Percentiles rank a stretch among this genome's conserved stretches.
These are phyloP conservation scores for Candida ipomoeae DNA, from an alignment of 805 yeast species.

Conservation along the genomic window DNA sequence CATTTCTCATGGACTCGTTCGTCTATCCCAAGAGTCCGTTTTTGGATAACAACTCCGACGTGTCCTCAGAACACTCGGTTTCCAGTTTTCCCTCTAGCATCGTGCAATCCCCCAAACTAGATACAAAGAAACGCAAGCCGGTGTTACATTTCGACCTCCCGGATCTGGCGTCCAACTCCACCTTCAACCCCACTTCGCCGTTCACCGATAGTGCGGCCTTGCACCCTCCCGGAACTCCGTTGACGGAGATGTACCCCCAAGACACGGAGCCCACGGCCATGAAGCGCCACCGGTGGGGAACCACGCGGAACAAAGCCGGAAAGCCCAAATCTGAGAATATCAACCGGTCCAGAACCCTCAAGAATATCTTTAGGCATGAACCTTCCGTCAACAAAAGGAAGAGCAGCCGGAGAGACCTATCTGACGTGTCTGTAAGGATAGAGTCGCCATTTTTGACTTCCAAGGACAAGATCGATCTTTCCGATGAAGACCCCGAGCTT, in stretches of 20 bases:
- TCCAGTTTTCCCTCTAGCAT: constrained; percentile 7
- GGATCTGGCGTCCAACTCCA: constrained; percentile 5
- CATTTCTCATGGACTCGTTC: constrained; percentile 12
- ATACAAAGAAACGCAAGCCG: constrained; percentile 17
- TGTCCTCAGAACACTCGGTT: constrained; percentile 7
- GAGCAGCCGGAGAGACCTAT: constrained; percentile 9
- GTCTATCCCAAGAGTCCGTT: constrained; percentile 18
- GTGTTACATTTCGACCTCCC: constrained; percentile 33
- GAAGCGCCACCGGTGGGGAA: constrained; percentile 87
- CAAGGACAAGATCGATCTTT: constrained; percentile 5
- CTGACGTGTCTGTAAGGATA: constrained; percentile 6
- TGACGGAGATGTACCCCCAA: constrained; percentile 10
- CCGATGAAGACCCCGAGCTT: constrained; percentile 19
- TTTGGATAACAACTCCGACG: constrained; percentile 11
- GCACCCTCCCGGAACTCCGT: constrained; percentile 13
- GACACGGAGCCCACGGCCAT: constrained; percentile 41
- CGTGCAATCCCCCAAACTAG: constrained; percentile 18
- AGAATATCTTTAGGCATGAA: constrained; percentile 30
- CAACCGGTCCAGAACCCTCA: constrained; percentile 57
- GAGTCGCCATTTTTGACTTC: not conserved
- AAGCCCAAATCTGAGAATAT: constrained; percentile 47
- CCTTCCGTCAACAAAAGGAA: constrained; percentile 13
- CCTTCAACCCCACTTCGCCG: constrained; percentile 23
- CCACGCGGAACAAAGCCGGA: constrained; percentile 73
- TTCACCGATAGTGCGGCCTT: constrained; percentile 23